Conservation (phyloP, 2,329 filamentous ascomycete genomes). For the Aspergillus jensenii region DNA sequence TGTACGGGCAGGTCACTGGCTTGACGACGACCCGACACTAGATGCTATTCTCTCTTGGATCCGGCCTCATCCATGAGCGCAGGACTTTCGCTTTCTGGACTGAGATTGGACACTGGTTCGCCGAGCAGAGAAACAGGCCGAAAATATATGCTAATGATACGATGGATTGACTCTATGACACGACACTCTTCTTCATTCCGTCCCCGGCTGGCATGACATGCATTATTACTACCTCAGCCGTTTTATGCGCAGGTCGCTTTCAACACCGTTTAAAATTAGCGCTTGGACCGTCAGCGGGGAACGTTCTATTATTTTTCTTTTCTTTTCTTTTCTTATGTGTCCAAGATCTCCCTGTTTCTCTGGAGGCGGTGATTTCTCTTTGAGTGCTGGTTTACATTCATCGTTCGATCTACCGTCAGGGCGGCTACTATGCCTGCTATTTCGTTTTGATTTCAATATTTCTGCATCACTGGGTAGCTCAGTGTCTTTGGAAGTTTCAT, state of each 20-base stretch:
- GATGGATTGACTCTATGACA: slow-evolving; percentile 3
- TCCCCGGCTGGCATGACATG: slow-evolving; percentile 14
- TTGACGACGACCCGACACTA: slow-evolving; percentile 60
- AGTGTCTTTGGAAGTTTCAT: background rate
- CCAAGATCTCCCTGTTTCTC: slow-evolving; percentile 2
- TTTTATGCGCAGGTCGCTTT: slow-evolving; percentile 19
- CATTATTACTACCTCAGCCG: background rate
- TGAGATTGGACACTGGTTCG: background rate
- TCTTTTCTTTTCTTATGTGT: background rate
- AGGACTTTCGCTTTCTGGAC: background rate
- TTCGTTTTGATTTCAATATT: background rate
- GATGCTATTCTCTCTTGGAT: slow-evolving; percentile 50
- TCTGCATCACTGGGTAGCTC: background rate
- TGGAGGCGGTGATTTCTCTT: slow-evolving; percentile 22
- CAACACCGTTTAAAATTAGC: background rate
- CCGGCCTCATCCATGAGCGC: slow-evolving; percentile 32
- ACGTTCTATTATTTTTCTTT: background rate
- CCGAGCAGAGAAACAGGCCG: background rate
- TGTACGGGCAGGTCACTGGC: slow-evolving; percentile 59
- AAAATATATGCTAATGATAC: background rate
- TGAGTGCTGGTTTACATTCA: slow-evolving; percentile 15
- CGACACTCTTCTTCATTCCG: slow-evolving; percentile 4
- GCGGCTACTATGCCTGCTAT: background rate
- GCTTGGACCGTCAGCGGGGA: slow-evolving; percentile 3
- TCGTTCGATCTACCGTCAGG: slow-evolving; percentile 5